Conservation (phyloP, 2,329 filamentous ascomycete species). For the Calycina marina region DNA sequence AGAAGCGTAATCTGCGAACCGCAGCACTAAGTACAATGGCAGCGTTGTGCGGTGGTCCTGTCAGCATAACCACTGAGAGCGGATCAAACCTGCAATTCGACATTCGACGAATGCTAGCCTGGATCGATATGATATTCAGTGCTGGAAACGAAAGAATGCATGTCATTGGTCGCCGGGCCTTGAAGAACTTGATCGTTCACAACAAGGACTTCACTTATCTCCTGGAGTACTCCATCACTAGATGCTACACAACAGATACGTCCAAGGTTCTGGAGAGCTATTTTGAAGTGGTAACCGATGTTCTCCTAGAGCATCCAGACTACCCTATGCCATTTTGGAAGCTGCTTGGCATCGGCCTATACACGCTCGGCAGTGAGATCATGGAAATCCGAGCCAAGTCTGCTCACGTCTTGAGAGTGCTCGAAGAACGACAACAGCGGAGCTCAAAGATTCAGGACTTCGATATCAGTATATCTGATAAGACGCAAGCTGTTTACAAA, state of each 20-base stretch:
- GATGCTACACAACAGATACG: slow-evolving; percentile 72
- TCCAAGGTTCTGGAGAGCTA: slow-evolving; percentile 86
- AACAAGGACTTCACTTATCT: slow-evolving; percentile 79
- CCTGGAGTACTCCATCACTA: slow-evolving; percentile 77
- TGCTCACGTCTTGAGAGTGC: slow-evolving; percentile 59
- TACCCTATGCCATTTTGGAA: slow-evolving; percentile 85
- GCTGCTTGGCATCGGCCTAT: slow-evolving; percentile 73
- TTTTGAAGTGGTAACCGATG: slow-evolving; percentile 80
- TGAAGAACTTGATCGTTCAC: slow-evolving; percentile 80
- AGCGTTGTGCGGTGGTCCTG: slow-evolving; percentile 70
- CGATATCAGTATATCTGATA: slow-evolving; percentile 96
- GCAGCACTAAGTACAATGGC: slow-evolving; percentile 94
- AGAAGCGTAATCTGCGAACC: slow-evolving; percentile 81
- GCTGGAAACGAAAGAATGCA: slow-evolving; percentile 86
- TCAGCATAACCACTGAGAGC: slow-evolving; percentile 78
- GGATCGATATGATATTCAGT: slow-evolving; percentile 92
- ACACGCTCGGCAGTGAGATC: slow-evolving; percentile 83
- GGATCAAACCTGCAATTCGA: slow-evolving; percentile 84
- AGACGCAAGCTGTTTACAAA: slow-evolving; percentile 96
- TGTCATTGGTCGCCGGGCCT: slow-evolving; percentile 70
- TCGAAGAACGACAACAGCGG: slow-evolving; percentile 72
- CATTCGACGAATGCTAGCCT: slow-evolving; percentile 78
- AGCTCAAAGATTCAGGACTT: slow-evolving; percentile 92
- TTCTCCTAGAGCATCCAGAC: slow-evolving; percentile 69
- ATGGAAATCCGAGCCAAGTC: slow-evolving; percentile 83